Conservation (phyloP, 2,329 filamentous ascomycete genomes). For the Dothideomycetes sp. region DNA sequence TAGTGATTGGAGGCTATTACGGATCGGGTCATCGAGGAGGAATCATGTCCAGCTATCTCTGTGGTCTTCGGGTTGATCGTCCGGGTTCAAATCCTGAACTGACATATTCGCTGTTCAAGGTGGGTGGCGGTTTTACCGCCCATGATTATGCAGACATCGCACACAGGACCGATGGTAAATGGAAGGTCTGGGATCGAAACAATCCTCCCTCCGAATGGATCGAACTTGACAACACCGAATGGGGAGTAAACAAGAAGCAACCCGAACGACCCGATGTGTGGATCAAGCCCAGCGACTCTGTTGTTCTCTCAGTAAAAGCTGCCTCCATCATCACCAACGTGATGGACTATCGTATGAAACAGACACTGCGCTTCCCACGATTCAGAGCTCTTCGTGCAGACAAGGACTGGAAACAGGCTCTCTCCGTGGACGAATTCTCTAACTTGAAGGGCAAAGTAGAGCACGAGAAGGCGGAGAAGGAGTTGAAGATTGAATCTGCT, state of each 20-base stretch:
- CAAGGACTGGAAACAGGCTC: constrained; percentile 70
- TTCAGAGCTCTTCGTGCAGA: constrained; percentile 77
- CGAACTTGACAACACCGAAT: constrained; percentile 67
- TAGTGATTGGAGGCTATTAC: constrained; percentile 87
- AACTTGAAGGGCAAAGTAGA: constrained; percentile 61
- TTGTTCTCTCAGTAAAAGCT: constrained; percentile 84
- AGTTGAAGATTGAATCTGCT: constrained; percentile 60
- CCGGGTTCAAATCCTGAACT: constrained; percentile 55
- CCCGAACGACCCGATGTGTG: constrained; percentile 79
- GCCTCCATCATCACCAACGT: constrained; percentile 60
- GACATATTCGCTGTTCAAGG: constrained; percentile 92
- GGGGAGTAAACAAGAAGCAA: constrained; percentile 37
- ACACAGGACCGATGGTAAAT: constrained; percentile 83
- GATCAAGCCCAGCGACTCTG: constrained; percentile 81
- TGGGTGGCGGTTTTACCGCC: constrained; percentile 83
- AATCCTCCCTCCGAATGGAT: constrained; percentile 70
- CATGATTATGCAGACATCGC: constrained; percentile 77
- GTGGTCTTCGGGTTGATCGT: constrained; percentile 67
- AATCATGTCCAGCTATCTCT: constrained; percentile 76
- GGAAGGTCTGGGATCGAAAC: constrained; percentile 72
- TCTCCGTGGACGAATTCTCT: constrained; percentile 70
- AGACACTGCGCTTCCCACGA: constrained; percentile 82
- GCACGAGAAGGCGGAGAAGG: constrained; percentile 61
- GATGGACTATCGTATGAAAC: constrained; percentile 65
- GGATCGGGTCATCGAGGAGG: constrained; percentile 81